Base-by-base conservation (phyloP, 2,329 filamentous ascomycete genomes). In the Daldinia sp. region DNA sequence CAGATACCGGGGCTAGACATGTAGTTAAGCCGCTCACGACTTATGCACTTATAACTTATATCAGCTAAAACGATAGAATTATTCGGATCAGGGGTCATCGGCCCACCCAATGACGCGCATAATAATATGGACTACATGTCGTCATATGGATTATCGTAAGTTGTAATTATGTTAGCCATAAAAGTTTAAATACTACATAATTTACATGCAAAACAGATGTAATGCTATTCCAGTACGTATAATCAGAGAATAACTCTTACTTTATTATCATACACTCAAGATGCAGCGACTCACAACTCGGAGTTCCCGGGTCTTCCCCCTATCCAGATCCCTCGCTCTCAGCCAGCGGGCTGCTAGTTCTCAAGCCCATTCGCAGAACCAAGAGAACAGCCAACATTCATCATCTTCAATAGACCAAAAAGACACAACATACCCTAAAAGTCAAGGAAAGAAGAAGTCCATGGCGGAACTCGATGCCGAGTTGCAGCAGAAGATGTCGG, bases 391-490 rank as follows among this genome's bases (percentile, higher is more conserved):
- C 2, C 53, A 65, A 12, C 13, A n/a, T 15, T n/a, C 53, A 65
- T 7, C 53, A 65, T 7, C 10, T 4, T 18, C 35, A 48, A 23
- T 58, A 44, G 51, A 12, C 12, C 61, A 1, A 4, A 13, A 10
- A 61, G 50, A 12, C 18, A 42, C 6, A 6, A 10, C 42, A 33
- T 30, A 37, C 0, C 3, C 18, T 15, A 48, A 60, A 3, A 35
- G 33, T n/a, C 18, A 59, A 9, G 20, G 60, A 18, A 69, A 73
- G 7, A 74, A 73, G 65, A 92, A 91, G 77, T 89, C 88, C 0
- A 82, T 87, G 63, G 83, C 87, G 0, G 84, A 93, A 73, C 78
- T 88, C 1, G 92, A 94, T 74, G 87, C 88, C 68, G 91, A 93
- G 72, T 78, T 94, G 26, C 84, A 84, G 44, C 77, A 84, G 66